phyloP scores from a whole-genome alignment of 768 basidiomycete genomes.

The Amanita molliuscula region DNA sequence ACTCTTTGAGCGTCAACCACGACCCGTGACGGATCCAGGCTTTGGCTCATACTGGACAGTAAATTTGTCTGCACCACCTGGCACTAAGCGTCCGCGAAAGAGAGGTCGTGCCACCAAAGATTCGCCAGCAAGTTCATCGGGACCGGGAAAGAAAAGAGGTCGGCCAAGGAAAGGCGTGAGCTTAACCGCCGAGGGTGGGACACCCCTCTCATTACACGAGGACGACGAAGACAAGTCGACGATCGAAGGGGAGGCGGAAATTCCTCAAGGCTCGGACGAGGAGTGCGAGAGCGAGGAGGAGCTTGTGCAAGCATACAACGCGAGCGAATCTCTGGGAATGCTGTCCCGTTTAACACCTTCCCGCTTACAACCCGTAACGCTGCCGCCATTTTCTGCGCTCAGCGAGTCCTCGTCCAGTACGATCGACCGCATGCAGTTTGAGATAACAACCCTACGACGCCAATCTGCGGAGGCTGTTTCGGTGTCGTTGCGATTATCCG shows the following conservation, averaged over 20 bases:
- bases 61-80: conserved; percentile 76
- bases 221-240: conserved; percentile 11
- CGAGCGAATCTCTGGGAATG: conserved; percentile 27
- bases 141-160: conserved; percentile 28
- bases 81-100: conserved; percentile 78
- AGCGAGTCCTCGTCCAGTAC: conserved; percentile 27
- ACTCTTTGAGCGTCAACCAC: conserved; percentile 71
- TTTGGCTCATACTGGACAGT: conserved; percentile 89
- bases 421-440: conserved; percentile 55
- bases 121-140: conserved; percentile 11
- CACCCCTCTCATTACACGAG: conserved; percentile 7
- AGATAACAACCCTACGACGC: conserved; percentile 51
- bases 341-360: conserved; percentile 23
- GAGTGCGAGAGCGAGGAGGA: conserved; percentile 68
- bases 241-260: conserved; percentile 10
- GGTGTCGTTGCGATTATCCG: conserved; percentile 52
- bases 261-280: conserved; percentile 30
- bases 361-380: conserved; percentile 21
- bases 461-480: conserved; percentile 63
- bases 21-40: conserved; percentile 77
- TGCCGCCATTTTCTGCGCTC: conserved; percentile 33
- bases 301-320: conserved; percentile 33
- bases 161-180: conserved; percentile 23
- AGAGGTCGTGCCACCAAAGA: conserved; percentile 56
- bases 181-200: not conserved